These are phyloP conservation scores for Dorcoceras hygrometricum DNA, from an alignment of 257 asterid species.

Conservation along the genomic window DNA sequence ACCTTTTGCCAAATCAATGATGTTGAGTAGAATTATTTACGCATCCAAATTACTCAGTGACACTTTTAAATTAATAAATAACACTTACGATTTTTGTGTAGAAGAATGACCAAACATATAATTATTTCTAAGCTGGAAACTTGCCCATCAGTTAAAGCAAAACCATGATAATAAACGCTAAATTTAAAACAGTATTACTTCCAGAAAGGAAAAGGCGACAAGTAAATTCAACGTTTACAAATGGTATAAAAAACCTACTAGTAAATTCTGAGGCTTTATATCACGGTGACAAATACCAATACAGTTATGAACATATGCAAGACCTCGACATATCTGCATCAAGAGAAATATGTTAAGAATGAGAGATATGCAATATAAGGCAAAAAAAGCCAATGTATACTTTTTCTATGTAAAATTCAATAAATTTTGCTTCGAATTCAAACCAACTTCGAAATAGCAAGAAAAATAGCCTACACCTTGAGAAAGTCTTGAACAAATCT, in stretches of 20 bases:
- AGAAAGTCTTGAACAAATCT: constrained; percentile 11
- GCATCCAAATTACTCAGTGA: constrained; percentile 3
- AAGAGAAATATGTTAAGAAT: constrained; percentile 23
- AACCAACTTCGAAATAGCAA: not conserved
- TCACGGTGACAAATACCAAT: constrained; percentile 96
- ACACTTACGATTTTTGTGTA: not conserved
- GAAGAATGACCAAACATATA: constrained; percentile 6
- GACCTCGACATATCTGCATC: constrained; percentile 90
- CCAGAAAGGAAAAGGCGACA: not conserved
- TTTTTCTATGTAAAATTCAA: not conserved
- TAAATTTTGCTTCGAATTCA: not conserved
- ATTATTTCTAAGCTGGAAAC: constrained; percentile 3
- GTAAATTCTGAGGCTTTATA: constrained; percentile 95
- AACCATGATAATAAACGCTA: constrained; percentile 12
- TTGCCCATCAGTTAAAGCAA: constrained; percentile 5
- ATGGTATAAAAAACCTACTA: constrained; percentile 49
- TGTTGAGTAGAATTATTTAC: constrained; percentile 9
- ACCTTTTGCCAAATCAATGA: constrained; percentile 4
- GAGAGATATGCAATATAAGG: constrained; percentile 12
- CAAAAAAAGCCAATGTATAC: constrained; percentile 6
- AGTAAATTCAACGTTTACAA: not conserved
- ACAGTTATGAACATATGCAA: constrained; percentile 91
- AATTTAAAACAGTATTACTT: constrained; percentile 10
- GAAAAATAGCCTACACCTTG: not conserved
- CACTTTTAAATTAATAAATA: not conserved